Conservation (phyloP, 257 asterid species). For the Nicotiana attenuata region DNA sequence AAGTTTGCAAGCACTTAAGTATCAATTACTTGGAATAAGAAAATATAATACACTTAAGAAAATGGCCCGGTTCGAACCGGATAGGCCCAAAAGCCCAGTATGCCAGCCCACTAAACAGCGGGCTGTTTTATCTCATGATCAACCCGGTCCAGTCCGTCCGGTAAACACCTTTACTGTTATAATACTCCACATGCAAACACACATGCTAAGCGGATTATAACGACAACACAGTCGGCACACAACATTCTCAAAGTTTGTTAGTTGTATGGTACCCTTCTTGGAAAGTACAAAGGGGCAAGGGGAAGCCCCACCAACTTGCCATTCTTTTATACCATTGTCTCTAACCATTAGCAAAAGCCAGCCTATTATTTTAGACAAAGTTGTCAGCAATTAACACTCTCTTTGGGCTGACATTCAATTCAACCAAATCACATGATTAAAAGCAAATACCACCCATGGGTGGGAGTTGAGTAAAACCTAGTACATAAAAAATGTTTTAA, state of each 20-base stretch:
- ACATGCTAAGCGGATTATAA: background rate
- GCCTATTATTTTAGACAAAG: conserved; percentile 14
- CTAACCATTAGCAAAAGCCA: conserved; percentile 19
- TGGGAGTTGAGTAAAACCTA: background rate
- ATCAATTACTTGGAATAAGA: no score
- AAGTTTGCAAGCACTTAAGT: no score
- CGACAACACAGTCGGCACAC: background rate
- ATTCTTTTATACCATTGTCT: conserved; percentile 3
- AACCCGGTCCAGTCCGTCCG: no score
- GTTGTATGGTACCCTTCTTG: background rate
- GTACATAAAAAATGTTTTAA: background rate
- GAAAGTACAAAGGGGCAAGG: background rate
- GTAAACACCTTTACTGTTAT: no score
- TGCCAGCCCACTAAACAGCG: no score
- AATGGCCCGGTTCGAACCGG: no score
- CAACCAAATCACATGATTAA: background rate
- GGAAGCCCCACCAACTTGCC: background rate
- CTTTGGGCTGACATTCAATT: background rate
- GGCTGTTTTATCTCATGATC: background rate
- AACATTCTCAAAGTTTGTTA: background rate
- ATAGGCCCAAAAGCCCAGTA: no score
- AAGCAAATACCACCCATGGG: background rate
- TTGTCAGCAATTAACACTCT: conserved; percentile 9
- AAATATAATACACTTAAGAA: no score
- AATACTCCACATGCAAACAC: background rate